Percentiles rank a stretch among this genome's conserved stretches.
Evolutionary conservation across 1,284 basidiomycete species (phyloP).

Genomic region (Somion occarium): DNA sequence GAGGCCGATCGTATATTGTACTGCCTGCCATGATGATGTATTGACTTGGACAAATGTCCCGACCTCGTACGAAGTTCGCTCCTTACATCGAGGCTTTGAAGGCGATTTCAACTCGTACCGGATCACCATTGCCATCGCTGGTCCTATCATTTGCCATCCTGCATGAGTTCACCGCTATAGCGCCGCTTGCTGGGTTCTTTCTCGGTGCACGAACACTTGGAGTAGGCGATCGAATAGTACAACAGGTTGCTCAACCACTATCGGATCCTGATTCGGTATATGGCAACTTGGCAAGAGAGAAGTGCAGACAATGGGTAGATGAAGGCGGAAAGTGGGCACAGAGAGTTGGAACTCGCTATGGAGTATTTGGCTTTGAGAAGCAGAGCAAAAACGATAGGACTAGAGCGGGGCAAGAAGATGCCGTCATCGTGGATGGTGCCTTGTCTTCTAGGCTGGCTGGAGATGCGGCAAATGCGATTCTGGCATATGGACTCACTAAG

Average conservation of each 20-base stretch:
- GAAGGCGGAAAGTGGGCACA: conserved; percentile 74
- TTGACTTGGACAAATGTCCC: too few relatives aligned
- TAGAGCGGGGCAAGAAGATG: not conserved
- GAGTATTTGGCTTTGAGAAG: conserved; percentile 77
- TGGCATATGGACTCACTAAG: conserved; percentile 85
- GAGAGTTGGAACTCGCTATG: conserved; percentile 74
- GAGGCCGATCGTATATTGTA: too few relatives aligned
- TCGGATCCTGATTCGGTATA: conserved; percentile 5
- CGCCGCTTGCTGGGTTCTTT: conserved; percentile 76
- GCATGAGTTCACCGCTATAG: conserved; percentile 84
- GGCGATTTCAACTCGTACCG: conserved; percentile 57
- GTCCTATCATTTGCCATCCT: conserved; percentile 77
- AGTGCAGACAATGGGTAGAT: conserved; percentile 55
- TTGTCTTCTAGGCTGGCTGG: conserved; percentile 42
- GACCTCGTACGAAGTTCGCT: conserved; percentile 21
- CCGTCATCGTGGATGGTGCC: conserved; percentile 9
- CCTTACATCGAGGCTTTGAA: conserved; percentile 50
- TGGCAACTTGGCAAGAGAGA: conserved; percentile 36
- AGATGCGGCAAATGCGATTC: conserved; percentile 72
- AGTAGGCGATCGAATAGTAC: conserved; percentile 65
- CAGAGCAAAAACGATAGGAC: conserved; percentile 21
- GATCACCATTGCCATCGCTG: conserved; percentile 74
- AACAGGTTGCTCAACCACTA: conserved; percentile 22
- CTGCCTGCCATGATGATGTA: too few relatives aligned
- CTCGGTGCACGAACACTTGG: conserved; percentile 67